Evolutionary conservation across 495 filamentous ascomycete genomes (phyloP).

Genomic region (Trichoderma gamsii): DNA sequence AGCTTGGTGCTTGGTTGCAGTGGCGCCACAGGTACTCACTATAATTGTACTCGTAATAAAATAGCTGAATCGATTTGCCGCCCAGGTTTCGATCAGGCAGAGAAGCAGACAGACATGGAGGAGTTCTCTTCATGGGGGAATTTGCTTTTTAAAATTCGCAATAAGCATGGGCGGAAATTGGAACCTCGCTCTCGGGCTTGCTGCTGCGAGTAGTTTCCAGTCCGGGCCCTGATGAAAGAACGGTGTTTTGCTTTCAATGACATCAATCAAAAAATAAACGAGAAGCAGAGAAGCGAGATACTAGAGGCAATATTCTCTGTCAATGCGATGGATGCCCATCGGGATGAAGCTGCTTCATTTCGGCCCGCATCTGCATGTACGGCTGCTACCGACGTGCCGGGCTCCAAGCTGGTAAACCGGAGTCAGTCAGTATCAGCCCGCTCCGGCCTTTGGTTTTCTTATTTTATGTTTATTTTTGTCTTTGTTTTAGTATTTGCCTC

Average conservation of each 20-base stretch:
- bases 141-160: neutral
- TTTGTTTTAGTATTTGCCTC: neutral
- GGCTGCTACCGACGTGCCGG: constrained; percentile 1
- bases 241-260: neutral
- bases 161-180: neutral
- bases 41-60: no score
- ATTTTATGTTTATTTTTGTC: constrained; percentile 7
- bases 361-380: constrained; percentile 6
- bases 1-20: neutral
- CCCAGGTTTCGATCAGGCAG: no score
- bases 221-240: neutral
- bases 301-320: no score
- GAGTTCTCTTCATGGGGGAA: constrained; percentile 3
- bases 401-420: neutral
- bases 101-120: neutral
- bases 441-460: neutral
- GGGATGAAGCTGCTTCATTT: neutral
- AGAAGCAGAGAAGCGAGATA: no score
- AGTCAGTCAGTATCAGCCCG: neutral
- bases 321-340: no score
- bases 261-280: no score
- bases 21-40: no score
- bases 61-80: no score
- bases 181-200: neutral
- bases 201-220: neutral